Conservation (phyloP, 2,329 filamentous ascomycete genomes). For the Cytospora piceicola region DNA sequence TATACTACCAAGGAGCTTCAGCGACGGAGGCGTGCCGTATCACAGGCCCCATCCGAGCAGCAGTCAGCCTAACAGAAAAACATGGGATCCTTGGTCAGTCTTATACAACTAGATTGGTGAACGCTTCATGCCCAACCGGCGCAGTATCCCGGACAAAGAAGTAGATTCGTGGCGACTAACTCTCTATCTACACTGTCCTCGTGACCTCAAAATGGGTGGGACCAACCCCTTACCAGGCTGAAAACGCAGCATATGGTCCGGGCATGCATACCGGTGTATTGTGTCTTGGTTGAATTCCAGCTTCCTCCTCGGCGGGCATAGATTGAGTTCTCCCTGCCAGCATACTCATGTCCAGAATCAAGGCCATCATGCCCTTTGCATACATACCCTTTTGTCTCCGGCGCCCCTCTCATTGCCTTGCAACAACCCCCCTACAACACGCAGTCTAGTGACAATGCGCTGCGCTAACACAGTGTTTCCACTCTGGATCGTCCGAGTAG, state of each 20-base stretch:
- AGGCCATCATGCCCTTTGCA: not conserved
- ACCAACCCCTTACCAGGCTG: not conserved
- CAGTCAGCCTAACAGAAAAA: not conserved
- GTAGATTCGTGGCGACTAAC: conserved; percentile 1
- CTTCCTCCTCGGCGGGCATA: not conserved
- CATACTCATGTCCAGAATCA: not conserved
- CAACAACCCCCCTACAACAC: not conserved
- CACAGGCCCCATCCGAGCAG: not conserved
- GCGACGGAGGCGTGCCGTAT: not conserved
- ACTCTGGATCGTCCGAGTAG: not conserved
- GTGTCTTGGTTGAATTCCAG: not conserved
- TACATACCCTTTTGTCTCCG: conserved; percentile 2
- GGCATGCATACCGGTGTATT: not conserved
- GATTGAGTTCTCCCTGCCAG: not conserved
- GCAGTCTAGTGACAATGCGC: not conserved
- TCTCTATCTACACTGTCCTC: conserved; percentile 9
- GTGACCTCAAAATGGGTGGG: conserved; percentile 17
- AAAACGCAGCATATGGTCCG: not conserved
- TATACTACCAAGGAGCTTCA: not conserved
- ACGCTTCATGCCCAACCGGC: not conserved
- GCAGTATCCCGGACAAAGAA: not conserved
- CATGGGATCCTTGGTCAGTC: not conserved
- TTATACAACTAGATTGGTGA: not conserved
- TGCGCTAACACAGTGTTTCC: not conserved
- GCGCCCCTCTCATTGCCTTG: not conserved